These are phyloP conservation scores for Termitomyces eurrhizus DNA, from an alignment of 768 basidiomycete species.

Conservation along the genomic window DNA sequence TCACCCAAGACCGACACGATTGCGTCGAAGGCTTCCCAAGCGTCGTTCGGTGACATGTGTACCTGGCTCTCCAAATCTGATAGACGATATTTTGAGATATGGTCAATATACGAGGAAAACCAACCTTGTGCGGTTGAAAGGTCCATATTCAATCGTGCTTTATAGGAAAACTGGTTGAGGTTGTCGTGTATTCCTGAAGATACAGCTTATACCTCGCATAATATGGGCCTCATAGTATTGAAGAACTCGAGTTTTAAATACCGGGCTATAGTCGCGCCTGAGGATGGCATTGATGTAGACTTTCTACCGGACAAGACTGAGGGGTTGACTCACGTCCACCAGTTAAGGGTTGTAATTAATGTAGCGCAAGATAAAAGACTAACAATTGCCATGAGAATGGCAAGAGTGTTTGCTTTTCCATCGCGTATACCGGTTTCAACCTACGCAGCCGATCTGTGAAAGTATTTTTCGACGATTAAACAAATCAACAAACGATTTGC, in stretches of 20 bases:
- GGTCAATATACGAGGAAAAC: not conserved
- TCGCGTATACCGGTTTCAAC: slow-evolving; percentile 19
- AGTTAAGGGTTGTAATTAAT: slow-evolving; percentile 17
- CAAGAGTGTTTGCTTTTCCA: slow-evolving; percentile 15
- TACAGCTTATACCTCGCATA: slow-evolving; percentile 20
- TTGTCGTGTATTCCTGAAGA: not conserved
- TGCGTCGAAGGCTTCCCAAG: slow-evolving; percentile 23
- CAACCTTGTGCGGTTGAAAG: slow-evolving; percentile 22
- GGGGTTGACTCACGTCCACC: slow-evolving; percentile 19
- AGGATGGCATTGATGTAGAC: not conserved
- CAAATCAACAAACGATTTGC: slow-evolving; percentile 15
- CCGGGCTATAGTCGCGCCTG: slow-evolving; percentile 10
- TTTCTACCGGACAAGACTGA: no score
- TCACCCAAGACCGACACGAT: slow-evolving; percentile 20
- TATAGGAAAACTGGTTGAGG: not conserved
- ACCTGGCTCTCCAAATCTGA: slow-evolving; percentile 21
- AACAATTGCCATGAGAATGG: slow-evolving; percentile 16
- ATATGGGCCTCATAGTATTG: slow-evolving; percentile 25
- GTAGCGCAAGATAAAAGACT: slow-evolving; percentile 15
- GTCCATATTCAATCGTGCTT: slow-evolving; percentile 20
- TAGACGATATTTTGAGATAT: not conserved
- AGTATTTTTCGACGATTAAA: not conserved
- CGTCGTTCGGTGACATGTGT: slow-evolving; percentile 15
- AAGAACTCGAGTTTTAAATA: slow-evolving; percentile 16
- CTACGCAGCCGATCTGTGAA: slow-evolving; percentile 5